Conservation (phyloP, 2,329 filamentous ascomycete genomes). For the Claviceps sp. region DNA sequence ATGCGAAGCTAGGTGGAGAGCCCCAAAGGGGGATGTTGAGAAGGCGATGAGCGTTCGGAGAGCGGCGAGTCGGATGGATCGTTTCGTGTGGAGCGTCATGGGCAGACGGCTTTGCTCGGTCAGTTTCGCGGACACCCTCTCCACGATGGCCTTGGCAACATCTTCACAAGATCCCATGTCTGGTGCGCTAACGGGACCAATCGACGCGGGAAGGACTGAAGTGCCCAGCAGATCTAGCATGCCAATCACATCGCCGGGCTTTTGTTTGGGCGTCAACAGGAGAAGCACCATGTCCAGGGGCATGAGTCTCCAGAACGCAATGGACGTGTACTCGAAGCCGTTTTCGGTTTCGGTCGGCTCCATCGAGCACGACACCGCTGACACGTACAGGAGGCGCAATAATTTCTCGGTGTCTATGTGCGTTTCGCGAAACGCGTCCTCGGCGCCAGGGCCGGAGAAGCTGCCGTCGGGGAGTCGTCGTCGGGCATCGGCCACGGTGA, state of each 20-base stretch:
- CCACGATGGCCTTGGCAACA: constrained; percentile 37
- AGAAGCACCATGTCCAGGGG: constrained; percentile 53
- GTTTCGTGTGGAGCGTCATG: constrained; percentile 24
- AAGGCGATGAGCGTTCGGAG: constrained; percentile 46
- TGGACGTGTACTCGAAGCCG: constrained; percentile 17
- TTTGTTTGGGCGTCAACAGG: constrained; percentile 54
- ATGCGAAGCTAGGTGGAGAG: constrained; percentile 52
- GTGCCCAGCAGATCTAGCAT: constrained; percentile 55
- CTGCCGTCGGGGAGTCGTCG: constrained; percentile 37
- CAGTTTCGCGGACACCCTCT: constrained; percentile 49
- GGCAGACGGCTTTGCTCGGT: constrained; percentile 36
- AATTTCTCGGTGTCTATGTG: constrained; percentile 51
- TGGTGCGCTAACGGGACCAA: constrained; percentile 48
- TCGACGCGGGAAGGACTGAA: constrained; percentile 47
- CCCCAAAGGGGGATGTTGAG: constrained; percentile 47
- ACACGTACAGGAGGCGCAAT: constrained; percentile 51
- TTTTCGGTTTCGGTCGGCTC: constrained; percentile 18
- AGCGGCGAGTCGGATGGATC: constrained; percentile 30
- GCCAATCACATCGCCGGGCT: constrained; percentile 44
- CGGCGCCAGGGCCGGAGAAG: constrained; percentile 26
- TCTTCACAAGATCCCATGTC: constrained; percentile 28
- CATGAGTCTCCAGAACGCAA: constrained; percentile 53
- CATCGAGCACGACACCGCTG: constrained; percentile 46
- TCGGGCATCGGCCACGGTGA: constrained; percentile 43
- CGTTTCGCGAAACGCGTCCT: constrained; percentile 26